Base-by-base conservation (phyloP, 768 basidiomycete species). In the Kwoniella botswanensis region DNA sequence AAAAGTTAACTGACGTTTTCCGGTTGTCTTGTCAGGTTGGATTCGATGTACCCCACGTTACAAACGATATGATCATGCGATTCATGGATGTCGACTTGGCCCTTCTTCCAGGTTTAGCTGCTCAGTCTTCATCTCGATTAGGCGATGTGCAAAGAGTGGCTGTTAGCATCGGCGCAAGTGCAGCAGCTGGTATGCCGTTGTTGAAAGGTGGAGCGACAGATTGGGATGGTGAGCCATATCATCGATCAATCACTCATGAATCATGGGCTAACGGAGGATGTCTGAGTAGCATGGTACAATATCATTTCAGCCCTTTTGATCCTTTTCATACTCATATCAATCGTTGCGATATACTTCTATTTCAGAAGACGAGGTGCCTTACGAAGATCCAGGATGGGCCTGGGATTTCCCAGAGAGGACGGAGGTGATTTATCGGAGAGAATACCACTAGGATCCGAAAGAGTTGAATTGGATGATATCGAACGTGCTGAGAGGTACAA, bases 11-110 rank as follows among this genome's bases (percentile, higher is more conserved):
- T 44, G 18, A 44, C 12, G 29, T 43, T 22, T 13, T 12, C 46
- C 46, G 10, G 15, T 35, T 12, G 0, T 52, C 46, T 35, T 35
- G 10, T 41, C 63, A 79, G 79, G 77, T 85, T 52, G 85, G 84
- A 0, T 85, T 83, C 82, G 96, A 99, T 83, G 86, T 92, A 13
- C 95, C 94, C 0, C 88, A 92, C 63, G 89, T 91, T 21, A 87
- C 95, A 3, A 94, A 98, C 82, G 97, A 99, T 83, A 98, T 98
- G 97, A 96, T 99, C 76, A 88, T 97, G 52, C 92, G 97, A 15
- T 99, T 99, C 86, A 93, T 98, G 90, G 91, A 89, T 62, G 89
- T 94, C 70, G 91, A 98, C 85, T 92, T 96, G 76, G 88, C 90
- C 26, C 87, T 89, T 2, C 87, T 98, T 68, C 86, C 90, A 2